Base-by-base conservation (phyloP, 306 rosid genomes). In the Heteromeles arbutifolia region DNA sequence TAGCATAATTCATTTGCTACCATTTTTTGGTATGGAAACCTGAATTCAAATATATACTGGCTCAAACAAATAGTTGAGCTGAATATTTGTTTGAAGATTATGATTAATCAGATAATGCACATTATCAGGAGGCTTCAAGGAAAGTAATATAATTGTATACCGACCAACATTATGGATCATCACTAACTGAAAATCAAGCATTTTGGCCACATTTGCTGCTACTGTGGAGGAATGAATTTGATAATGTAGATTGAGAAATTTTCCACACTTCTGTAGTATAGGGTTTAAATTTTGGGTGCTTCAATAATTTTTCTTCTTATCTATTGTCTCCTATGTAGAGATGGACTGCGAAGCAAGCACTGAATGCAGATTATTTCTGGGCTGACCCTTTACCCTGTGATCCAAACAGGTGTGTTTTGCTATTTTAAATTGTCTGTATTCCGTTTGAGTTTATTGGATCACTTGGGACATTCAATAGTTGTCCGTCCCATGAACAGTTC, bases 341-440 rank as follows among this genome's bases (percentile, higher is more conserved):
- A 83, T 84, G 87, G 69, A 79, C 89, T 63, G 92, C 92, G 0
- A 83, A 84, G 72, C 89, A 90, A 77, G 92, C 96, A 21, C 88
- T 90, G 67, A 90, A 88, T 83, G 90, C 92, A 5, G 92, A 90
- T 73, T 90, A 90, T 85, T 90, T 90, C 79, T 86, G 92, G 92
- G 80, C 82, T 63, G 92, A 90, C 81, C 95, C 95, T 14, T 74
- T 86, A 69, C 95, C 95, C 28, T 87, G 92, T 6, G 92, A 87
- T 81, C 95, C 95, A 2, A 87, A 83, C 83, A 87, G 90, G 95
- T 88, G 66, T 56, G 73, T 54, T 52, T 34, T 66, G 44, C 44
- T 32, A 25, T 64, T 61, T 45, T 21, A 37, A 22, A n/a, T 41
- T 70, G 6, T 13, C 45, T 11, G 48, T 28, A 48, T 25, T 26